A percentile compares a stretch with the other conserved stretches of the same genome.
Evolutionary conservation across 2,329 filamentous ascomycete species (phyloP).

Genomic region (Colletotrichum echinochloae): DNA sequence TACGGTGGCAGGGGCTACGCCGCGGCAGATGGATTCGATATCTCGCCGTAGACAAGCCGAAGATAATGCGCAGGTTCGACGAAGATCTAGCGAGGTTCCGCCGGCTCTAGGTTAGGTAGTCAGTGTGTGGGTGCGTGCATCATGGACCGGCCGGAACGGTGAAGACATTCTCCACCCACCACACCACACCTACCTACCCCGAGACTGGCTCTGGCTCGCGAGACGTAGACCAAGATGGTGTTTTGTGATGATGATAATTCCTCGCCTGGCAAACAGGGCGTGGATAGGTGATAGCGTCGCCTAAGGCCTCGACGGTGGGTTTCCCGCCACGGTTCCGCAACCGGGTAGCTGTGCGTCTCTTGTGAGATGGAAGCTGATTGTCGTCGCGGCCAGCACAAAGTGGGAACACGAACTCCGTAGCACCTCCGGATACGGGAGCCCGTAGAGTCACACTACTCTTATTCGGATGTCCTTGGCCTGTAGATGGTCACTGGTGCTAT

Average conservation of each 20-base stretch:
- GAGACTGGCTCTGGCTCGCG: not conserved
- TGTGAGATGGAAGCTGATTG: slow-evolving; percentile 1
- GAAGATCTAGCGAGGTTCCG: slow-evolving; percentile 3
- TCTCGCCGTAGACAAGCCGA: not conserved
- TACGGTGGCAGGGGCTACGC: not conserved
- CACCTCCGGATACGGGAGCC: too few relatives aligned
- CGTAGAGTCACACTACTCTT: too few relatives aligned
- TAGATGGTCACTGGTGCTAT: too few relatives aligned
- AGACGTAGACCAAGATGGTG: not conserved
- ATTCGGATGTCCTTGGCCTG: not conserved
- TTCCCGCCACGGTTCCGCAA: not conserved
- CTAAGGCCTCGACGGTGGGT: not conserved
- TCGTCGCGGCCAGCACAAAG: not conserved
- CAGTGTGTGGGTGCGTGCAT: too few relatives aligned
- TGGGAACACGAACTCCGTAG: not conserved
- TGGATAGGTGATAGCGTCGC: not conserved
- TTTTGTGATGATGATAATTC: slow-evolving; percentile 3
- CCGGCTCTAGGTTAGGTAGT: not conserved
- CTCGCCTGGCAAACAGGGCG: not conserved
- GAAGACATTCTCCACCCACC: not conserved
- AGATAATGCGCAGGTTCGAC: not conserved
- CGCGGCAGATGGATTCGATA: not conserved
- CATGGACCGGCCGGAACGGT: not conserved
- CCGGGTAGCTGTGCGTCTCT: not conserved
- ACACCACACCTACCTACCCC: not conserved